Percentiles rank a stretch among this genome's conserved stretches.
phyloP scores from a whole-genome alignment of 1,284 basidiomycete genomes.

The Pholiota adiposa region DNA sequence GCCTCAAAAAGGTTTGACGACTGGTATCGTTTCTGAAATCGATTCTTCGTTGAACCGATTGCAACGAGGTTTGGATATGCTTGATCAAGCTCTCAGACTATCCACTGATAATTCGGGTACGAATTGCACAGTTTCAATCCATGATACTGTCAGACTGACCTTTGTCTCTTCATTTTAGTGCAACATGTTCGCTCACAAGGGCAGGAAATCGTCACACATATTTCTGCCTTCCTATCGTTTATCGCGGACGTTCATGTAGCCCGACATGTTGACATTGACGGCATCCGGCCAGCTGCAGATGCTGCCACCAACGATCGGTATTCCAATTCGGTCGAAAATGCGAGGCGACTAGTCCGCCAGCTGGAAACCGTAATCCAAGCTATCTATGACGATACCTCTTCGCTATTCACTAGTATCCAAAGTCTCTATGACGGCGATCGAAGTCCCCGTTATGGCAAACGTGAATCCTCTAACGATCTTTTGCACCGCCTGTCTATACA shows the following conservation, averaged over 20 bases:
- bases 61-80: slow-evolving; percentile 48
- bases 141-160: background rate
- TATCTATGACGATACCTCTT: slow-evolving; percentile 69
- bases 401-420: slow-evolving; percentile 62
- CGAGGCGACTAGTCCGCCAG: slow-evolving; percentile 65
- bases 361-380: slow-evolving; percentile 72
- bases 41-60: slow-evolving; percentile 49
- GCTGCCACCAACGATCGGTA: slow-evolving; percentile 53
- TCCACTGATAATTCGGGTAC: slow-evolving; percentile 45
- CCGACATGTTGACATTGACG: slow-evolving; percentile 77
- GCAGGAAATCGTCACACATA: slow-evolving; percentile 54
- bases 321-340: slow-evolving; percentile 64
- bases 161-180: slow-evolving; percentile 28
- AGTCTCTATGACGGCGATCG: slow-evolving; percentile 46
- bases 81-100: slow-evolving; percentile 44
- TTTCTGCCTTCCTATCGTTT: slow-evolving; percentile 59
- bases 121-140: slow-evolving; percentile 16
- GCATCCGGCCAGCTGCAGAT: slow-evolving; percentile 55
- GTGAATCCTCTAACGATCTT: slow-evolving; percentile 45
- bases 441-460: slow-evolving; percentile 37
- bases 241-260: slow-evolving; percentile 76
- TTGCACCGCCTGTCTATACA: slow-evolving; percentile 53
- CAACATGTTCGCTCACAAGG: slow-evolving; percentile 44
- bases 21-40: slow-evolving; percentile 59
- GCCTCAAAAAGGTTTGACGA: slow-evolving; percentile 52